Base-by-base conservation (phyloP, 1,284 basidiomycete genomes). In the Sphaerobolus stellatus region DNA sequence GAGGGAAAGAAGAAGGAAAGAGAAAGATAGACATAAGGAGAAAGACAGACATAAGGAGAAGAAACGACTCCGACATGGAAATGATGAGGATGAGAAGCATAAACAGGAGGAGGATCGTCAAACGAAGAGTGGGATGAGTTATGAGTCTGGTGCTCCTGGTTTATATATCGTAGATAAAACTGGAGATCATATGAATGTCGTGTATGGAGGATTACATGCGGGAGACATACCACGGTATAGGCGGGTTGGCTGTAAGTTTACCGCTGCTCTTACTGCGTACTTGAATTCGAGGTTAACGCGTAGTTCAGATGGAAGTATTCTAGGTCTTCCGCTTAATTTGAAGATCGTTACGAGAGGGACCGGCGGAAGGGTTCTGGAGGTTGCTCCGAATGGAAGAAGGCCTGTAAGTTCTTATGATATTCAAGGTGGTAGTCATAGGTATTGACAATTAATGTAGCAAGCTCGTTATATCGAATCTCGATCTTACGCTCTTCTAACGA, bases 151-250 rank as follows among this genome's bases (percentile, higher is more conserved):
- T 34, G 22, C 47, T 8, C 53, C 53, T 25, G 47, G 53, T 6
- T 33, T 54, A 36, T 54, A 47, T 29, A 28, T 54, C 4, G 14
- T 54, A n/a, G 48, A 50, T 59, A 7, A 63, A 62, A 11, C 56
- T 60, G 88, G 89, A 0, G 90, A 92, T 64, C 62, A 71, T 44
- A 69, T 84, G 56, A 92, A 88, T 62, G 66, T 89, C 27, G 78
- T 77, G 33, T 91, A 88, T 63, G 90, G 88, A n/a, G 74, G 82
- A 2, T 62, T 88, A 33, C 75, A 90, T 63, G 66, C 78, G 16
- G 78, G 82, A 30, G 81, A 87, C 59, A 70, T 92, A 30, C 88
- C 90, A 7, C 84, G 78, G 65, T 88, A 91, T 64, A 47, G 56
- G 7, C 58, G 68, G 3, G 18, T 54, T 11, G 64, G 63, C 13